Evolutionary conservation across 768 basidiomycete genomes (phyloP), one percentile per base, ranked within the genome.

Genomic region (Lanmaoa pseudosensibilis): DNA sequence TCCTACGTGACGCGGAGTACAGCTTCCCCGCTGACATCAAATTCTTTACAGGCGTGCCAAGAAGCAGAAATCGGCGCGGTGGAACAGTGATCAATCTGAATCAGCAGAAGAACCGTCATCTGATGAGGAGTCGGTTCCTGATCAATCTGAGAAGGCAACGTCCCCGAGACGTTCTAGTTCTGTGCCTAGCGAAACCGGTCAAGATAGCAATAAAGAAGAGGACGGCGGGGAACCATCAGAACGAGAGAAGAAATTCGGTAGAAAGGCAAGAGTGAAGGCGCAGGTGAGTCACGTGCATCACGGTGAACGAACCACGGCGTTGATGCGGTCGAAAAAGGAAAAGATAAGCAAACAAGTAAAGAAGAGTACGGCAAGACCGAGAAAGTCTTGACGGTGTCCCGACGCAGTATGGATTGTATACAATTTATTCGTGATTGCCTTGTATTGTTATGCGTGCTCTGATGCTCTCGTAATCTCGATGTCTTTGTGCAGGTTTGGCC

Each of bases 201-300:
- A 55, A 38, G 65, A 64, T 3, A 68, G 66, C 18, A 66, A 70
- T 30, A 72, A 69, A 12, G 68, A 69, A 37, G 67, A 69, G 18
- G 63, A 65, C 2, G 71, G 59, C n/a, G 70, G 57, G 0, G 66
- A 65, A 39, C 63, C 64, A 11, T 67, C 68, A 12, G 67, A 65
- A 25, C 69, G 65, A 46, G 74, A 70, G 46, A 74, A 77, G 61
- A 67, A 69, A 36, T 60, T 77, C 15, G 74, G 77, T 23, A 64
- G 77, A 38, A 74, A 74, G 21, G 77, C 78, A 23, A 64, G 77
- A 54, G 66, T 65, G 21, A 70, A 71, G 50, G 77, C 77, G 1
- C 76, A 78, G 73, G 77, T 78, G 54, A 51, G 71, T 64, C 37
- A 21, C 32, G 16, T 43, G 21, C 12, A 13, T 4, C 23, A 13